A percentile compares a stretch with the other conserved stretches of the same genome.
These are phyloP conservation scores for Penicillium canariense DNA, from an alignment of 495 filamentous ascomycete species.

Conservation along the genomic window DNA sequence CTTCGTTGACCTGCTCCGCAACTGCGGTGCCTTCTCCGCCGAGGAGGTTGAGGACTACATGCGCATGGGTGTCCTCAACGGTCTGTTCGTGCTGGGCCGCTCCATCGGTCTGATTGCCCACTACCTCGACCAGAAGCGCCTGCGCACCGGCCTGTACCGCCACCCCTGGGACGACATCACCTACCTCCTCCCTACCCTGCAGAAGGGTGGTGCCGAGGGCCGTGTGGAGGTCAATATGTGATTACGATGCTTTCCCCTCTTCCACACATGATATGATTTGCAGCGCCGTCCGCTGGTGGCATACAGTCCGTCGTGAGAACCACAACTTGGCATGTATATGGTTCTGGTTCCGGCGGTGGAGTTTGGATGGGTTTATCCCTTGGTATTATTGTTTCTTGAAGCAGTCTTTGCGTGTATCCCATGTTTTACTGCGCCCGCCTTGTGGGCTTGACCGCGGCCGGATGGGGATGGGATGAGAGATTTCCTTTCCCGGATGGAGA, in stretches of 20 bases:
- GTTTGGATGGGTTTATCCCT: conserved; percentile 44
- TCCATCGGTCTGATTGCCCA: conserved; percentile 98
- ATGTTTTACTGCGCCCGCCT: conserved; percentile 36
- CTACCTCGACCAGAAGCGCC: conserved; percentile 98
- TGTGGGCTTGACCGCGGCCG: conserved; percentile 30
- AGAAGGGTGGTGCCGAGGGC: conserved; percentile 74
- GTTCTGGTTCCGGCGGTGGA: conserved; percentile 36
- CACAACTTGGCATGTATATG: conserved; percentile 3
- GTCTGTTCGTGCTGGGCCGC: conserved; percentile 94
- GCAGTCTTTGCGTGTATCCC: conserved; percentile 31
- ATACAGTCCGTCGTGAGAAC: conserved; percentile 34
- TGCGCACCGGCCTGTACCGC: conserved; percentile 96
- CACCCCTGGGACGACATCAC: conserved; percentile 99
- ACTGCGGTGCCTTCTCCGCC: conserved; percentile 87
- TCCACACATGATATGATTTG: conserved; percentile 22
- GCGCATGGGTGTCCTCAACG: conserved; percentile 96
- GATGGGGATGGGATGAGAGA: conserved; percentile 25
- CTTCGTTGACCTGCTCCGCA: conserved; percentile 96
- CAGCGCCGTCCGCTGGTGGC: conserved; percentile 35
- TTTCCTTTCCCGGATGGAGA: conserved; percentile 11
- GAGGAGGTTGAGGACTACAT: conserved; percentile 59
- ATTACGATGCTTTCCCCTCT: conserved; percentile 21
- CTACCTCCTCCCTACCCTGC: conserved; percentile 84
- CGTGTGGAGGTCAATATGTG: conserved; percentile 85
- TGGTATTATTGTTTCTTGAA: conserved; percentile 29